Base-by-base conservation (phyloP, 208 protist species). In the Trichomonas vaginalis region DNA sequence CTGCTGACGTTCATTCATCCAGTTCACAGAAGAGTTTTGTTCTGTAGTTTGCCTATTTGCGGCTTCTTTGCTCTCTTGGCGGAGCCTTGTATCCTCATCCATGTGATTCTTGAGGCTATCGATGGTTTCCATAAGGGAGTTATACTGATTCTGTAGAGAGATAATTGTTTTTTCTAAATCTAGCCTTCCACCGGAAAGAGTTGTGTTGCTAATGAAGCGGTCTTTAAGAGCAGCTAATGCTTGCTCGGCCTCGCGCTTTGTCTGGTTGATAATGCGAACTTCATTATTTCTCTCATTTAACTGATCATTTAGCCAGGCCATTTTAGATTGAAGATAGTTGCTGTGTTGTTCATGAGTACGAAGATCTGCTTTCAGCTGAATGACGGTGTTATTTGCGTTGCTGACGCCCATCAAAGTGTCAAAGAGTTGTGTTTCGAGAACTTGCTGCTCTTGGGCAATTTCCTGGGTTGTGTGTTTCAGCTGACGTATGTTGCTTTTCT, bases 81-180 rank as follows among this genome's bases (percentile, higher is more conserved):
- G 15, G 32, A n/a, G 35, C 32, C 27, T 45, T 47, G 32, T 45
- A 45, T 35, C 82, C 32, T 47, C 40, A 17, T 45, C 14, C 3
- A 88, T 88, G 27, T 40, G 0, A 9, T 88, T 40, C 27, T 88
- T 40, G 27, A 40, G 32, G 8, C 15, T 47, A 17, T 88, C 39
- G 9, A 88, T 88, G 17, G 42, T 39, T 47, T 9, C 10, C 39
- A 45, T 40, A 88, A 88, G 14, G 0, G 21, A 17, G 8, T 40
- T 35, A 47, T 45, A 40, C 47, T 88, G 82, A 47, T 88, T 40
- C 39, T 88, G 82, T 32, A 88, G 32, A 32, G 35, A 45, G 8
- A 88, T 3, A 88, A 88, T 88, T 27, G 82, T 88, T 88, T 88
- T 88, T 88, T 88, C 82, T 88, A 40, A 45, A 88, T 88, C 82